These are phyloP conservation scores for Diaporthe helianthi DNA, from an alignment of 2,329 filamentous ascomycete genomes.

Conservation along the genomic window DNA sequence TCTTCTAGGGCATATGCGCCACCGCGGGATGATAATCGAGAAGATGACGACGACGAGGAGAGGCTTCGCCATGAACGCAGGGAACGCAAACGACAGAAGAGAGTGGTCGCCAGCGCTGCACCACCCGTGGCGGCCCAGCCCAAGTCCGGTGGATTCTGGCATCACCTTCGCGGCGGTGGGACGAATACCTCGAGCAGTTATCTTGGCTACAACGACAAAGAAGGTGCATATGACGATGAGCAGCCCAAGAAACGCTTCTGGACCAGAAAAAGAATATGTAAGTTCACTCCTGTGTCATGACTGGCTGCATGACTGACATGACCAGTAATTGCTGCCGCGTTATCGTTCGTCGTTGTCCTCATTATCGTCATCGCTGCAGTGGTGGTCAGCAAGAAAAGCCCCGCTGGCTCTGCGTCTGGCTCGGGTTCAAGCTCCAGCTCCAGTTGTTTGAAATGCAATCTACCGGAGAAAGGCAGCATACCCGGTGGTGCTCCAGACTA, in stretches of 20 bases:
- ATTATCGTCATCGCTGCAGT: slow-evolving; percentile 74
- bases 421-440: slow-evolving; percentile 43
- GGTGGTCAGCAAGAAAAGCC: slow-evolving; percentile 68
- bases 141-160: slow-evolving; percentile 43
- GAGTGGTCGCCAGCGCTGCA: slow-evolving; percentile 73
- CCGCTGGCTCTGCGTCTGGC: neutral
- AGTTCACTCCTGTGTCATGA: slow-evolving; percentile 43
- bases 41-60: slow-evolving; percentile 32
- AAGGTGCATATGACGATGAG: slow-evolving; percentile 53
- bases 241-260: slow-evolving; percentile 50
- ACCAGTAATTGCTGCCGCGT: slow-evolving; percentile 62
- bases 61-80: slow-evolving; percentile 29
- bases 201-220: slow-evolving; percentile 59
- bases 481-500: slow-evolving; percentile 74
- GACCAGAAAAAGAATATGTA: slow-evolving; percentile 68
- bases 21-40: slow-evolving; percentile 26
- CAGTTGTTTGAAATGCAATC: slow-evolving; percentile 49
- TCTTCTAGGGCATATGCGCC: slow-evolving; percentile 27
- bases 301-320: slow-evolving; percentile 36
- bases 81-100: slow-evolving; percentile 53
- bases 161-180: slow-evolving; percentile 52
- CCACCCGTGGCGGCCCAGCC: slow-evolving; percentile 73
- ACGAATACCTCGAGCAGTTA: slow-evolving; percentile 48
- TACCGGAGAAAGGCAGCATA: slow-evolving; percentile 62
- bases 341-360: slow-evolving; percentile 62